Evolutionary conservation across 805 yeast species (phyloP).

Genomic region (Candida easanensis): DNA sequence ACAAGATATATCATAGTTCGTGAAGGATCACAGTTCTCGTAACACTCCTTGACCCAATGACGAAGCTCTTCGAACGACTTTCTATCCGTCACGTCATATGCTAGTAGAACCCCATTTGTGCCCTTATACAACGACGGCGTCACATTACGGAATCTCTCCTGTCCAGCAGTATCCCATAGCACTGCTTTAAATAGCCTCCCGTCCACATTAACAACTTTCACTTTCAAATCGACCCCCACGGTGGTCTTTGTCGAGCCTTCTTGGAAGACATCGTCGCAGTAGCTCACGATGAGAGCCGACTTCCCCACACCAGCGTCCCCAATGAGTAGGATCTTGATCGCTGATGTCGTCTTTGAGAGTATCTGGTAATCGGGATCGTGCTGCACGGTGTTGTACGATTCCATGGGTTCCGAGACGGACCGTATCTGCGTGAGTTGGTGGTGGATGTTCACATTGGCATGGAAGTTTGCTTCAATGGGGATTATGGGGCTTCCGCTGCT

Average conservation of each 20-base stretch:
- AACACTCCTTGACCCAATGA: slow-evolving; percentile 42
- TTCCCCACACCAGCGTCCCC: slow-evolving; percentile 51
- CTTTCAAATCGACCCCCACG: slow-evolving; percentile 46
- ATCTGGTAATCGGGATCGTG: slow-evolving; percentile 21
- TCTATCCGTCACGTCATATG: slow-evolving; percentile 41
- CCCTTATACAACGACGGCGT: slow-evolving; percentile 44
- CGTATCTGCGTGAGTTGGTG: slow-evolving; percentile 18
- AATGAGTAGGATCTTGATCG: slow-evolving; percentile 36
- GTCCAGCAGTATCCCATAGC: slow-evolving; percentile 53
- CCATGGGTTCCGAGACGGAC: slow-evolving; percentile 17
- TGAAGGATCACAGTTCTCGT: slow-evolving; percentile 32
- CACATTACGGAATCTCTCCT: slow-evolving; percentile 45
- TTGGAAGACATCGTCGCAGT: slow-evolving; percentile 37
- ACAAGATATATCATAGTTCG: slow-evolving; percentile 38
- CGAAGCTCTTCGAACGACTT: slow-evolving; percentile 36
- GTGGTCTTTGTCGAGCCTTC: slow-evolving; percentile 37
- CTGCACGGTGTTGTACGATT: slow-evolving; percentile 15
- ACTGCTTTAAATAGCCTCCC: slow-evolving; percentile 41
- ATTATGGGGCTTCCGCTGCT: slow-evolving; percentile 27
- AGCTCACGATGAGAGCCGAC: slow-evolving; percentile 42
- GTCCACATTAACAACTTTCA: slow-evolving; percentile 41
- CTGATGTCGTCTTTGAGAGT: slow-evolving; percentile 20
- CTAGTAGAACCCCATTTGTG: slow-evolving; percentile 43
- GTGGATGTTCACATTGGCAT: slow-evolving; percentile 22
- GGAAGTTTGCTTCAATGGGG: slow-evolving; percentile 27